Percentiles rank a stretch among this genome's conserved stretches.
phyloP scores from a whole-genome alignment of 2,329 filamentous ascomycete genomes.

The Parafenestella ontariensis region DNA sequence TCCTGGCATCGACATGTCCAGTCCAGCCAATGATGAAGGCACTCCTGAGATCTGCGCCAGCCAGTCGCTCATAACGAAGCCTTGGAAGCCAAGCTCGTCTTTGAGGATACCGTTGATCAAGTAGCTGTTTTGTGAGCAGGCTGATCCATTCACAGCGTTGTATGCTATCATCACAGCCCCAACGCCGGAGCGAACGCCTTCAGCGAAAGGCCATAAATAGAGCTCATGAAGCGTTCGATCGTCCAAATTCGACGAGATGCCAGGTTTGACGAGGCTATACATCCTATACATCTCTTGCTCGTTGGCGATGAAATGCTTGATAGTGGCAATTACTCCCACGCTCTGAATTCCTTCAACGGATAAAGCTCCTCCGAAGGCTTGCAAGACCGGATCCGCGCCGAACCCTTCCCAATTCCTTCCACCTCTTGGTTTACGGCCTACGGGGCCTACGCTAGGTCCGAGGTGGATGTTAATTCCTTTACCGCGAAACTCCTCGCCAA shows the following conservation, averaged over 20 bases:
- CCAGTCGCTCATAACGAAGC: slow-evolving; percentile 91
- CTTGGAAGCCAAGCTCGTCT: slow-evolving; percentile 86
- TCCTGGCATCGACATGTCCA: slow-evolving; percentile 82
- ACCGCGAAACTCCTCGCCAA: slow-evolving; percentile 74
- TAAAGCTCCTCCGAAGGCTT: slow-evolving; percentile 76
- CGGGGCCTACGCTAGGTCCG: slow-evolving; percentile 72
- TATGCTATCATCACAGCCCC: slow-evolving; percentile 86
- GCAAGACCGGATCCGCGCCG: slow-evolving; percentile 72
- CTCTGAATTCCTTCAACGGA: slow-evolving; percentile 79
- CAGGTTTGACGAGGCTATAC: slow-evolving; percentile 51
- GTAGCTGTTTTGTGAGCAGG: slow-evolving; percentile 77
- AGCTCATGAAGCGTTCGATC: slow-evolving; percentile 78
- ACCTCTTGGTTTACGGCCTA: slow-evolving; percentile 68
- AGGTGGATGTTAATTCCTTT: slow-evolving; percentile 77
- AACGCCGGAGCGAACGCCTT: slow-evolving; percentile 78
- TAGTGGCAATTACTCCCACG: slow-evolving; percentile 74
- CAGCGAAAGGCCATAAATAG: slow-evolving; percentile 86
- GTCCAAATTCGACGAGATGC: slow-evolving; percentile 68
- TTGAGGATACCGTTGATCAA: slow-evolving; percentile 84
- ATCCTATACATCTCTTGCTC: slow-evolving; percentile 68
- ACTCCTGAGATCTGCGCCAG: slow-evolving; percentile 84
- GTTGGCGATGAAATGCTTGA: slow-evolving; percentile 74
- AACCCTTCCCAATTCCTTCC: slow-evolving; percentile 80
- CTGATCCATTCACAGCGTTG: slow-evolving; percentile 58
- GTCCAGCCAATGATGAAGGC: slow-evolving; percentile 76